phyloP scores from a whole-genome alignment of 257 asterid species.

The Salvia miltiorrhiza region DNA sequence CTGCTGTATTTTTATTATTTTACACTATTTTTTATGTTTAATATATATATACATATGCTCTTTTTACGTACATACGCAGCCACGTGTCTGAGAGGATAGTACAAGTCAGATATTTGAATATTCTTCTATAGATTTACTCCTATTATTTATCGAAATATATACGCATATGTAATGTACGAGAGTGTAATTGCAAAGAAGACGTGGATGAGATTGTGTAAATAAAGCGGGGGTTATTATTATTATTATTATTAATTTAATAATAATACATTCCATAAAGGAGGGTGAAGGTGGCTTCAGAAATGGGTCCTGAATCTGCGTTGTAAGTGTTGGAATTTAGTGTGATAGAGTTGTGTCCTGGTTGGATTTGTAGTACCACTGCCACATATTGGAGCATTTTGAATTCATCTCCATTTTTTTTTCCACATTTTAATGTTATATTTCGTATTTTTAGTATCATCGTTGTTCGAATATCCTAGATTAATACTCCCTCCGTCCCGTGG shows the following conservation, averaged over 20 bases:
- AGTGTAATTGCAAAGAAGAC: not conserved
- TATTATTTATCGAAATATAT: not conserved
- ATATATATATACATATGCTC: not conserved
- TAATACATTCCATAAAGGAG: not conserved
- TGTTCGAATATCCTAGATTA: too few species aligned
- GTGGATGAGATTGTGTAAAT: not conserved
- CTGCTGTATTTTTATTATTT: too few species aligned
- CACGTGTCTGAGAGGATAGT: not conserved
- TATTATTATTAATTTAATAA: too few species aligned
- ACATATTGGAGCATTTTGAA: not conserved
- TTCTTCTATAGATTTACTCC: not conserved
- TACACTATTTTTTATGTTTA: too few species aligned
- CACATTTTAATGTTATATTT: not conserved
- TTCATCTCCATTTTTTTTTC: not conserved
- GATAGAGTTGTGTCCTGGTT: slow-evolving; percentile 13
- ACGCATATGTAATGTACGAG: not conserved
- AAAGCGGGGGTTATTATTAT: not conserved
- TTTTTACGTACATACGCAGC: not conserved
- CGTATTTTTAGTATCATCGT: not conserved
- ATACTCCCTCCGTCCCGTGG: too few species aligned
- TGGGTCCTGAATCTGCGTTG: slow-evolving; percentile 36
- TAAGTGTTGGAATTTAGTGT: slow-evolving; percentile 31
- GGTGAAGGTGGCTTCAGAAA: slow-evolving; percentile 9
- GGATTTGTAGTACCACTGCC: slow-evolving; percentile 18
- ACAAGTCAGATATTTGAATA: not conserved